Percentiles rank a stretch among this genome's conserved stretches.
Conservation (phyloP, 2,329 filamentous ascomycete genomes). For the Monosporascus sp. region DNA sequence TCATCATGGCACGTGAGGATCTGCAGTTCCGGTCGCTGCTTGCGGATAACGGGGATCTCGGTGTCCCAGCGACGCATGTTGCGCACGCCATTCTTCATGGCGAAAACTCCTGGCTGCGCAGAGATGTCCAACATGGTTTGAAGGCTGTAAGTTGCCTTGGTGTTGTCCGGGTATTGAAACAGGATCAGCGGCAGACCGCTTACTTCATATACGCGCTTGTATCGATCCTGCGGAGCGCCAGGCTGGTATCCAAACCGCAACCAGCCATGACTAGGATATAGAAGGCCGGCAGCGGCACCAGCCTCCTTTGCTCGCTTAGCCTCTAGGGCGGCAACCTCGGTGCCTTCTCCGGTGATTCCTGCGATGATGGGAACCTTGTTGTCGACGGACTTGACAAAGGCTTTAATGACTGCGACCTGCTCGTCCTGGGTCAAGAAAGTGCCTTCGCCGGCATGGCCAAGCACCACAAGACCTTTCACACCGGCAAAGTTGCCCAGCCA, state of each 20-base stretch:
- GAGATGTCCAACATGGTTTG: conserved; percentile 49
- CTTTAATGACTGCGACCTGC: conserved; percentile 44
- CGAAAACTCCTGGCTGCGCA: conserved; percentile 46
- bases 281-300: conserved; percentile 43
- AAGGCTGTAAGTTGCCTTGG: conserved; percentile 46
- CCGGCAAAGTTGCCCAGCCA: conserved; percentile 48
- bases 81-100: conserved; percentile 53
- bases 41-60: conserved; percentile 47
- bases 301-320: conserved; percentile 45
- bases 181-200: conserved; percentile 45
- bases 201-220: conserved; percentile 44
- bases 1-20: conserved; percentile 49
- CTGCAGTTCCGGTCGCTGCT: conserved; percentile 42
- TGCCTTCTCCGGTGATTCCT: conserved; percentile 48
- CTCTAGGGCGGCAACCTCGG: conserved; percentile 46
- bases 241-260: conserved; percentile 50
- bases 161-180: conserved; percentile 50
- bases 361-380: conserved; percentile 47
- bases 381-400: conserved; percentile 46
- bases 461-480: conserved; percentile 47
- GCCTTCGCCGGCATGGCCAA: conserved; percentile 50
- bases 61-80: conserved; percentile 54
- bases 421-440: conserved; percentile 47
- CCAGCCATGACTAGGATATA: conserved; percentile 51
- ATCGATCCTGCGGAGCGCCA: conserved; percentile 47